Base-by-base conservation (phyloP, 805 yeast species). In the Candida coquimbonensis region DNA sequence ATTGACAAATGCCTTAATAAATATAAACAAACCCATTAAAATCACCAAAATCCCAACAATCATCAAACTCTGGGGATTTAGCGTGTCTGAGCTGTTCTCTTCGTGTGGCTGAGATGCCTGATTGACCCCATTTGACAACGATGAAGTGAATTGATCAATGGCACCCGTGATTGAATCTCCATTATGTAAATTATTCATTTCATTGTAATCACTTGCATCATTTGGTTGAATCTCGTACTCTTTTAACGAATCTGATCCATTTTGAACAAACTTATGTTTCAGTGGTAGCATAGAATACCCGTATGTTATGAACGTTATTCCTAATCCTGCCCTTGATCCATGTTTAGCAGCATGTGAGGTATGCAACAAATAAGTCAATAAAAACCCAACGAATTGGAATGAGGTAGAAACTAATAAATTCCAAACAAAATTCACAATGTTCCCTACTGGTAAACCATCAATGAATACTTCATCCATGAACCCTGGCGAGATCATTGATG, bases 311-410 rank as follows among this genome's bases (percentile, higher is more conserved):
- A 93, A 75, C 0, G 96, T 88, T 49, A 86, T 60, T 3, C 98
- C 98, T 47, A 93, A 67, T 0, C 99, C 99, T 17, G 91, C 85
- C 50, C 96, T 72, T 2, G 97, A 83, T 3, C 99, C 99, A 58
- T 90, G 90, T 61, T 87, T 88, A 5, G 97, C 96, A 6, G 98
- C 97, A 62, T 93, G 99, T 3, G 97, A 87, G 1, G 98, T 91
- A 65, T 93, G 98, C 45, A 93, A 70, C 39, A 91, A 68, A 61
- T 90, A 93, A 8, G 98, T 90, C 45, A 91, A 72, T 37, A 93
- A 72, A 65, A 93, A 93, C 4, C 99, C 99, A 31, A 91, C 83
- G 62, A 86, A 87, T 65, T 91, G 96, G 70, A 93, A 93, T 36
- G 95, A 83, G n/a, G 87, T 75, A 24, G 96, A 81, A 3, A 93